Base-by-base conservation (phyloP, 306 rosid genomes). In the Pterocarpus santalinus region DNA sequence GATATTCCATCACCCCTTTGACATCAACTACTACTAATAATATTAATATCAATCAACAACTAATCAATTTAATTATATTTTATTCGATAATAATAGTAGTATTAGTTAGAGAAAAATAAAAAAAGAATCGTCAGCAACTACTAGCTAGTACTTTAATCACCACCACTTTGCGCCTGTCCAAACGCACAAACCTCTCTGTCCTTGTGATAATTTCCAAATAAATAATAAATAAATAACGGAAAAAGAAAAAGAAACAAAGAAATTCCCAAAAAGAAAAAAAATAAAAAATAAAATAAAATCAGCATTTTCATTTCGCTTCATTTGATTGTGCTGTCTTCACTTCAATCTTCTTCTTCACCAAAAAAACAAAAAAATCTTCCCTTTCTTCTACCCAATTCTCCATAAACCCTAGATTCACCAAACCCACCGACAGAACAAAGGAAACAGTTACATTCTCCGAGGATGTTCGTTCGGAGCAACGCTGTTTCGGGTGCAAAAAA, bases 391-490 rank as follows among this genome's bases (percentile, higher is more conserved):
- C 57, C 65, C 33, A 82, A 47, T 79, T 65, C 81, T 73, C 76
- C 33, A 61, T 80, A 68, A 83, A 83, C 85, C 85, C 87, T 73
- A 80, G 85, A 83, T 80, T 80, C 36, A 46, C 87, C 68, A 61
- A 44, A 32, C 17, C 66, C 66, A 33, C 11, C 47, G 65, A 64
- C 64, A 36, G 2, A 41, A 22, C 39, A 16, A 41, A 17, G 36
- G 69, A 70, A 80, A 11, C 65, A 46, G 2, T 17, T 43, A 4
- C 32, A 5, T 33, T 73, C 86, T 71, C 73, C 46, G 43, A 67
- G 76, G 63, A 62, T 76, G 12, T 63, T 77, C 34, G 55, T 53
- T 41, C 36, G n/a, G 22, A 51, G 22, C 8, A 43, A 5, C 47
- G 47, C 11, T 43, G 11, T 43, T 43, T 39, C 44, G 47, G 47